Base-by-base conservation (phyloP, 345 rosid species). In the Murraya paniculata region DNA sequence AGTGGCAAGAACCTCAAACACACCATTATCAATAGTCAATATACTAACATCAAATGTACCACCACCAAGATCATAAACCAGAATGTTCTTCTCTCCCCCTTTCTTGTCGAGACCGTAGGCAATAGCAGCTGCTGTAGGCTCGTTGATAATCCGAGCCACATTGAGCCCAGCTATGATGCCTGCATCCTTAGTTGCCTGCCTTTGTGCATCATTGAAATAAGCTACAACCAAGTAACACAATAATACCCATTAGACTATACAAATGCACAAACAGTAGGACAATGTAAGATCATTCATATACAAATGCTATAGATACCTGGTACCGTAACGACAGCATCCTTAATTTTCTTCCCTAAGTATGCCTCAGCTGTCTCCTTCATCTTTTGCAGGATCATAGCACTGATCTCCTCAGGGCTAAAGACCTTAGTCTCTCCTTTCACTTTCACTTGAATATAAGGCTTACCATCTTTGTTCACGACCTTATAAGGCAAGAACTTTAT, bases 291-390 rank as follows among this genome's bases (percentile, higher is more conserved):
- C 22, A 28, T 9, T 18, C 4, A 1, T 10, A 64, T 9, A 21
- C 5, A 62, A 41, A 75, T 22, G 22, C 5, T 10, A 41, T 68
- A 7, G 4, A n/a, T 78, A 85, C 88, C 88, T 19, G 93, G 93
- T 73, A 90, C 91, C 0, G 93, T 90, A 62, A 90, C 25, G 9
- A 90, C 90, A 0, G 93, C 93, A 62, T 90, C 88, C 79, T 80
- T 85, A 8, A 88, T 79, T 64, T 83, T 82, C 81, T 85, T 84
- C 57, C 91, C 93, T 22, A 88, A 85, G 84, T 41, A 90, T 18
- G 87, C 82, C 83, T 88, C 90, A n/a, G 93, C 88, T 13, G 90
- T 88, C 60, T 89, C 90, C 78, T 84, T 88, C 93, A 89, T 89
- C 82, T 89, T 89, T 24, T 73, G 81, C 68, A 89, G 45, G 41